phyloP scores from a whole-genome alignment of 1,284 basidiomycete species.

The Athelia psychrophila region DNA sequence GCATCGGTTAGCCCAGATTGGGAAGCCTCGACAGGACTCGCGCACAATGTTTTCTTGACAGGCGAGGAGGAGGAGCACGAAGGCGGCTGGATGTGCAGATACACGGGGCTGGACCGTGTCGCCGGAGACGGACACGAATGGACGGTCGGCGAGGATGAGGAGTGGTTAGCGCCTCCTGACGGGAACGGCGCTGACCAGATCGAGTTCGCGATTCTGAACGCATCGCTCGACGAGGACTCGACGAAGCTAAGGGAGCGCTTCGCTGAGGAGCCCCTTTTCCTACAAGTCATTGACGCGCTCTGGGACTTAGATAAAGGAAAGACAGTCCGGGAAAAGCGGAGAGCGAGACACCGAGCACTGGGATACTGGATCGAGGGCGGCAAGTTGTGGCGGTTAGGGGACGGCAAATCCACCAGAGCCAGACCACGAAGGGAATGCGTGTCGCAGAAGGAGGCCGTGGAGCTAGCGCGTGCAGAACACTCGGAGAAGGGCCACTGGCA shows the following conservation, averaged over 20 bases:
- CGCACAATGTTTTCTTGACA: conserved; percentile 23
- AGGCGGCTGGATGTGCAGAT: no score
- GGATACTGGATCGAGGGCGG: conserved; percentile 29
- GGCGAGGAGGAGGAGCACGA: neutral
- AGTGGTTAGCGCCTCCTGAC: neutral
- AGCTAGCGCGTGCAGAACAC: neutral
- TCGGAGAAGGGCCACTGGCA: neutral
- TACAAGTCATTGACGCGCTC: conserved; percentile 26
- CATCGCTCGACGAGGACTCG: neutral
- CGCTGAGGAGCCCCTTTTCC: conserved; percentile 19
- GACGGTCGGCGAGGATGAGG: neutral
- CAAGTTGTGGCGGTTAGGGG: conserved; percentile 27
- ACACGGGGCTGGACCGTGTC: no score
- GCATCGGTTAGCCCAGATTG: conserved; percentile 30
- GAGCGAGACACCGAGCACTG: conserved; percentile 22
- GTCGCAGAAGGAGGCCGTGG: neutral
- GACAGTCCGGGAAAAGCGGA: conserved; percentile 5
- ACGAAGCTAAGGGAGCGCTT: conserved; percentile 6
- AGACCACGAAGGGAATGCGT: neutral
- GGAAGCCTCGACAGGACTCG: conserved; percentile 23
- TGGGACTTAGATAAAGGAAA: neutral
- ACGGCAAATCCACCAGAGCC: conserved; percentile 6
- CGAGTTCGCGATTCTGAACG: neutral
- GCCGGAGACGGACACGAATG: neutral
- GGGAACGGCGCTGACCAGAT: neutral